Evolutionary conservation across 352 stramenopile species (phyloP), one percentile per base, ranked within the genome.

Genomic region (Halophytophthora polymorphica): DNA sequence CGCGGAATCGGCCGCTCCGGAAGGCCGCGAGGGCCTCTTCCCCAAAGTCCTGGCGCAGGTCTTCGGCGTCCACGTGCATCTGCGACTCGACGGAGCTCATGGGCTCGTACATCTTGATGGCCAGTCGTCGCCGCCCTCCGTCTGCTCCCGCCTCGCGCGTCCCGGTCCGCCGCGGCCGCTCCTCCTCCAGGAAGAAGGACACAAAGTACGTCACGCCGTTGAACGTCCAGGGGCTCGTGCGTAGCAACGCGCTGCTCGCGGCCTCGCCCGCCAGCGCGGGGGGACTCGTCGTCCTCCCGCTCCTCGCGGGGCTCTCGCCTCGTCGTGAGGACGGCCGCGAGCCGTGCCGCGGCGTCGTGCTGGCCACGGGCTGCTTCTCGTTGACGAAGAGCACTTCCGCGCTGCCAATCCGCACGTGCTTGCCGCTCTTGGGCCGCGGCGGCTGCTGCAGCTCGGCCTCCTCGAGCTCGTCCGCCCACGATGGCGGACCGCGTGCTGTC

Each of bases 1-100:
- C 49, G 1, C 72, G 66, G 52, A 77, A 90, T 35, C 83, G 61
- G 2, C 64, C 64, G 3, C 61, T 58, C 33, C 71, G 59, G 39
- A 87, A 86, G 25, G 58, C 69, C 23, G 66, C 53, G 28, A 67
- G 36, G 2, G 71, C 71, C 17, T 48, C 13, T 2, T 56, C 58
- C 11, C 75, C 80, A 74, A 90, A 90, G 19, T 88, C 71, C 17
- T 70, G 43, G 5, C 53, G 56, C 36, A 90, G 63, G 33, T 90
- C 77, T 4, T 83, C 66, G 1, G 63, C 58, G 0, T 69, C 72
- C 47, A 90, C 64, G 36, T 68, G 79, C 51, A 86, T 84, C 45
- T 87, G 72, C 19, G 77, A 88, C 47, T 90, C 77, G 23, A 86
- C 73, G 10, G 75, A 84, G 62, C 74, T 88, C 71, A 88, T 86